Percentiles rank a stretch among this genome's conserved stretches.
Conservation (phyloP, 2,329 filamentous ascomycete genomes). For the Aspergillus novofumigatus region DNA sequence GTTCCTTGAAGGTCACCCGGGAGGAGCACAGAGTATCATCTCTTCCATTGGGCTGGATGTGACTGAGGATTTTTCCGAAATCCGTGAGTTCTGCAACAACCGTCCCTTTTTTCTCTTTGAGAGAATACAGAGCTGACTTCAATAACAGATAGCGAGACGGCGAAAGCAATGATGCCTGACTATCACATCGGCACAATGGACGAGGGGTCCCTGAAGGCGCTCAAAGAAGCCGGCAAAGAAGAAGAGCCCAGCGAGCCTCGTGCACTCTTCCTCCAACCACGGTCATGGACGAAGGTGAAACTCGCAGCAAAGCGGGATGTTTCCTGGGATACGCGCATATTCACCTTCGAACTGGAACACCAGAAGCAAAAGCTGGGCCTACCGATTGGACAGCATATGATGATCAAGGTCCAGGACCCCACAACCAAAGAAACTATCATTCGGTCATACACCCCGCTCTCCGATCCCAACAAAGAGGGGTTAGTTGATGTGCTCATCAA, state of each 20-base stretch:
- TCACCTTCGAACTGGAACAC: conserved; percentile 75
- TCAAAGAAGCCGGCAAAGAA: conserved; percentile 46
- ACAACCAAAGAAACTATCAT: conserved; percentile 68
- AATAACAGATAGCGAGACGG: conserved; percentile 79
- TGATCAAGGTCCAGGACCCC: conserved; percentile 74
- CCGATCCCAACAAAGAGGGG: conserved; percentile 58
- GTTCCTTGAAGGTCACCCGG: conserved; percentile 79
- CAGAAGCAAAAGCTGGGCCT: conserved; percentile 66
- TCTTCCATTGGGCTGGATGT: conserved; percentile 77
- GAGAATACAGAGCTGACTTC: conserved; percentile 16
- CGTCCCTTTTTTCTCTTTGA: not conserved
- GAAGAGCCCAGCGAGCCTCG: conserved; percentile 45
- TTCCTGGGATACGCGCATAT: conserved; percentile 75
- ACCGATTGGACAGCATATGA: conserved; percentile 79
- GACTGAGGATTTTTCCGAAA: conserved; percentile 85
- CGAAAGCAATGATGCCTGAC: conserved; percentile 79
- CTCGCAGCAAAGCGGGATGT: conserved; percentile 65
- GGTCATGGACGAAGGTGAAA: conserved; percentile 68
- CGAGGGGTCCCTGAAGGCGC: conserved; percentile 51
- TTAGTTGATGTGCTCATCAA: conserved; percentile 75
- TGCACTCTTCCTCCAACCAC: conserved; percentile 65
- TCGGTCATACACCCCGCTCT: conserved; percentile 82
- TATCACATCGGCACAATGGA: conserved; percentile 82
- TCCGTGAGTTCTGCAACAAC: conserved; percentile 60
- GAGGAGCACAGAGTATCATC: conserved; percentile 78